Evolutionary conservation across 257 asterid species (phyloP).

Genomic region (Verbena officinalis): DNA sequence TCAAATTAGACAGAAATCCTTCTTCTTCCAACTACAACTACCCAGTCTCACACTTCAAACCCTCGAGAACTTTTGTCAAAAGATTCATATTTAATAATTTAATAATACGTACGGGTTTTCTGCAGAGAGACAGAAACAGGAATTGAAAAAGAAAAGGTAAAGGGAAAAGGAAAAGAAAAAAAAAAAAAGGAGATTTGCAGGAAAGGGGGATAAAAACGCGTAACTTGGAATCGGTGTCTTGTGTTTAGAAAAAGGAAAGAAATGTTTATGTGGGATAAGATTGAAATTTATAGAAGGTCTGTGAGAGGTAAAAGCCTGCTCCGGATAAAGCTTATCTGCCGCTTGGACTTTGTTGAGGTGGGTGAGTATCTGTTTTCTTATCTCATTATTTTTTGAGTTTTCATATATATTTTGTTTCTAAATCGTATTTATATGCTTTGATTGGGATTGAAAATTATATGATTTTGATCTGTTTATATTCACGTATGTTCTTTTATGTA

Average conservation of each 20-base stretch:
- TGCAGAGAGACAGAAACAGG: constrained; percentile 22
- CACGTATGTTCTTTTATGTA: no score
- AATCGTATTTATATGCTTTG: no score
- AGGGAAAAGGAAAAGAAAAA: neutral
- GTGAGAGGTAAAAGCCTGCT: constrained; percentile 50
- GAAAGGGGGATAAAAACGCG: constrained; percentile 19
- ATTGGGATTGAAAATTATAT: no score
- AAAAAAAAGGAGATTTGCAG: neutral
- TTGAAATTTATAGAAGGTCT: constrained; percentile 23
- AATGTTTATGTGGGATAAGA: constrained; percentile 20
- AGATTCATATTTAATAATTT: neutral
- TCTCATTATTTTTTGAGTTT: neutral
- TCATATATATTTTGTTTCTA: no score
- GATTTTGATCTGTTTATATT: no score
- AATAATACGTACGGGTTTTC: neutral
- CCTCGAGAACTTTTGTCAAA: constrained; percentile 10
- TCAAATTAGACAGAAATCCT: neutral
- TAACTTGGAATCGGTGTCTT: neutral
- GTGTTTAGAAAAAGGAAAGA: constrained; percentile 7
- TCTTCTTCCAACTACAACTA: constrained; percentile 11
- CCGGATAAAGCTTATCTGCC: constrained; percentile 50
- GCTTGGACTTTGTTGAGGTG: constrained; percentile 25
- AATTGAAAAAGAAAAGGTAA: neutral
- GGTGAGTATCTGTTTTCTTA: neutral
- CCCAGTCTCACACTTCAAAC: constrained; percentile 19